These are phyloP conservation scores for Cryptococcus sp. DNA, from an alignment of 1,284 basidiomycete genomes.

Conservation along the genomic window DNA sequence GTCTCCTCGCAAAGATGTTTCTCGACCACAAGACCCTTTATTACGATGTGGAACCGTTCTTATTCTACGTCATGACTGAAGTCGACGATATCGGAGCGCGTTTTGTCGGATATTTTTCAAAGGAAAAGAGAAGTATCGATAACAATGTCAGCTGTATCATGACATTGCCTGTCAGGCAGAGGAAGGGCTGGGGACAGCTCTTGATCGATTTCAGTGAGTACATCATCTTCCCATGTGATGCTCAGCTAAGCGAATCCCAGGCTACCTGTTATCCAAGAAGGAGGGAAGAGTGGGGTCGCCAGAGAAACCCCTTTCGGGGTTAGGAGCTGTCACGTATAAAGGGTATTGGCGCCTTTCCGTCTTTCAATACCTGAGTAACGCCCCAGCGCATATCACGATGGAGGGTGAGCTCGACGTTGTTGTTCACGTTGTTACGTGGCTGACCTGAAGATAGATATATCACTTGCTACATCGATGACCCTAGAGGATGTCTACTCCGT, in stretches of 20 bases:
- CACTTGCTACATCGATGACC: conserved; percentile 84
- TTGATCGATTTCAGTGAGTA: conserved; percentile 94
- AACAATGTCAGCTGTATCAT: conserved; percentile 99
- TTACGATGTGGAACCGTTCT: conserved; percentile 98
- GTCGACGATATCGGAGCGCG: conserved; percentile 84
- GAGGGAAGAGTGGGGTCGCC: conserved; percentile 85
- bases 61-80: conserved; percentile 98
- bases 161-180: conserved; percentile 93
- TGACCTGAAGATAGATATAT: conserved; percentile 68
- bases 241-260: conserved; percentile 55
- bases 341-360: conserved; percentile 95
- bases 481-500: conserved; percentile 81
- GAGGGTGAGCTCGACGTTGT: conserved; percentile 64
- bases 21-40: conserved; percentile 99
- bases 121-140: conserved; percentile 94
- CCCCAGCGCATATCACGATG: conserved; percentile 65
- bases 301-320: conserved; percentile 86
- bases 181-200: conserved; percentile 91
- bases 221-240: not conserved
- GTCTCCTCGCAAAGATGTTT: conserved; percentile 98
- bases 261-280: conserved; percentile 94
- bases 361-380: conserved; percentile 70
- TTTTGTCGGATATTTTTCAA: conserved; percentile 98
- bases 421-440: not conserved
- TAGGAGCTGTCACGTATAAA: conserved; percentile 88